These are phyloP conservation scores for Globisporangium uncinulatum DNA, from an alignment of 352 stramenopile genomes.

Conservation along the genomic window DNA sequence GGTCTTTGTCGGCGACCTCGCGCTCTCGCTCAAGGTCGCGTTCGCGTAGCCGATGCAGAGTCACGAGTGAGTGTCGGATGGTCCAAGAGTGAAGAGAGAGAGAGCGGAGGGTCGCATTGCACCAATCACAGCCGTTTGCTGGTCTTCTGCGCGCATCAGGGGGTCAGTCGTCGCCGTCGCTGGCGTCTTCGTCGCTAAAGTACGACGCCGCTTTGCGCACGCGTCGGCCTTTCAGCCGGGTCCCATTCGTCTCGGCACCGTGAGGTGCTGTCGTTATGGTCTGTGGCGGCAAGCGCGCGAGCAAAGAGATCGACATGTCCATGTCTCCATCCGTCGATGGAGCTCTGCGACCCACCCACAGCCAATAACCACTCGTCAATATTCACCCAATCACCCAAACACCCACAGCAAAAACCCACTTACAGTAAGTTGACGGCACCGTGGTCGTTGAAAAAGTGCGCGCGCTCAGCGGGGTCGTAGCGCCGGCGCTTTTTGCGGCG, in stretches of 20 bases:
- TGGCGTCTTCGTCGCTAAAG: slow-evolving; percentile 78
- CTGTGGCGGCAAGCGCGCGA: slow-evolving; percentile 46
- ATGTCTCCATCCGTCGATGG: slow-evolving; percentile 38
- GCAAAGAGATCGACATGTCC: slow-evolving; percentile 57
- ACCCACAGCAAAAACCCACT: slow-evolving; percentile 9
- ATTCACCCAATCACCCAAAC: neutral
- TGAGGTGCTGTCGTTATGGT: slow-evolving; percentile 3
- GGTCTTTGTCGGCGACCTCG: slow-evolving; percentile 83
- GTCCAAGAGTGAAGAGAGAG: no score
- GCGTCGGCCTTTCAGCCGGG: slow-evolving; percentile 12
- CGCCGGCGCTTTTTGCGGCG: slow-evolving; percentile 54
- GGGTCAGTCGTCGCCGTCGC: slow-evolving; percentile 35
- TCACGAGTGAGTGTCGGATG: no score
- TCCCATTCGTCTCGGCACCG: neutral
- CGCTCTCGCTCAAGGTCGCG: slow-evolving; percentile 58
- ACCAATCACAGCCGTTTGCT: no score
- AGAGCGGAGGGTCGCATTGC: no score
- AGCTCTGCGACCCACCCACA: slow-evolving; percentile 20
- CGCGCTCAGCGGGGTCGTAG: slow-evolving; percentile 50
- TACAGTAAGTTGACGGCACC: slow-evolving; percentile 60
- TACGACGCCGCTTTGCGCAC: slow-evolving; percentile 43
- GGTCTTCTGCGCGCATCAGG: no score
- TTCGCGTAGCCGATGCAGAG: slow-evolving; percentile 19
- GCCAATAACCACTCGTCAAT: no score
- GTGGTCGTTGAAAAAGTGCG: slow-evolving; percentile 68